phyloP scores from a whole-genome alignment of 495 filamentous ascomycete species.

The Penicillium parvum region DNA sequence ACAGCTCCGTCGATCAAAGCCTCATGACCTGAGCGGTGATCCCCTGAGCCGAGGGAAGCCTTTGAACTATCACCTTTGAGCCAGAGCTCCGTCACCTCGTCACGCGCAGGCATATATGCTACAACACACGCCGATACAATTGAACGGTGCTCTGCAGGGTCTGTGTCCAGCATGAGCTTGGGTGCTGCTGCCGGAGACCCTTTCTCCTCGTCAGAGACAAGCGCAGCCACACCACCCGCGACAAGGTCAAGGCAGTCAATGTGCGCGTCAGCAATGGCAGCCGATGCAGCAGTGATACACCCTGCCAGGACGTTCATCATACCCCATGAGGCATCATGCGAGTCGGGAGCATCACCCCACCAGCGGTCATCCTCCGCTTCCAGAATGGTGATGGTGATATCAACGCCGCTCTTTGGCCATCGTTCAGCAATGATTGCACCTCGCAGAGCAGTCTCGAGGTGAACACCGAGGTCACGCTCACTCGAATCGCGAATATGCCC shows the following conservation, averaged over 20 bases:
- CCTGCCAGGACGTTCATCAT: conserved; percentile 89
- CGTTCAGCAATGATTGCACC: conserved; percentile 86
- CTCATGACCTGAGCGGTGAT: conserved; percentile 40
- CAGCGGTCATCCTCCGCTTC: conserved; percentile 80
- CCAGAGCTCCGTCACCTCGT: conserved; percentile 94
- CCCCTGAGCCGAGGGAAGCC: conserved; percentile 25
- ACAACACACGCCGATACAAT: conserved; percentile 80
- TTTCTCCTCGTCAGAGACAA: conserved; percentile 50
- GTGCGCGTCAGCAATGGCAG: conserved; percentile 91
- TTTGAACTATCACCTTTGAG: conserved; percentile 68
- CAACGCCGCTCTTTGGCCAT: conserved; percentile 95
- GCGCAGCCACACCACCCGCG: conserved; percentile 80
- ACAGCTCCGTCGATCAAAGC: conserved; percentile 59
- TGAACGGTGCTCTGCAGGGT: conserved; percentile 66
- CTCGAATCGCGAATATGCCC: conserved; percentile 82
- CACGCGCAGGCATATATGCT: conserved; percentile 80
- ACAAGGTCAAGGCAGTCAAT: conserved; percentile 95
- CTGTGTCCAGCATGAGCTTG: conserved; percentile 73
- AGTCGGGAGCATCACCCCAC: conserved; percentile 50
- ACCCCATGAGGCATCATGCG: conserved; percentile 56
- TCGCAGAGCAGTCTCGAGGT: conserved; percentile 83
- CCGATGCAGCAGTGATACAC: conserved; percentile 90
- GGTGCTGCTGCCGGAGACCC: conserved; percentile 29
- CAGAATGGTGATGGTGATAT: conserved; percentile 85
- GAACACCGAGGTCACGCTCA: conserved; percentile 86